These are phyloP conservation scores for Crithidia thermophila DNA, from an alignment of 208 protist genomes.

Conservation along the genomic window DNA sequence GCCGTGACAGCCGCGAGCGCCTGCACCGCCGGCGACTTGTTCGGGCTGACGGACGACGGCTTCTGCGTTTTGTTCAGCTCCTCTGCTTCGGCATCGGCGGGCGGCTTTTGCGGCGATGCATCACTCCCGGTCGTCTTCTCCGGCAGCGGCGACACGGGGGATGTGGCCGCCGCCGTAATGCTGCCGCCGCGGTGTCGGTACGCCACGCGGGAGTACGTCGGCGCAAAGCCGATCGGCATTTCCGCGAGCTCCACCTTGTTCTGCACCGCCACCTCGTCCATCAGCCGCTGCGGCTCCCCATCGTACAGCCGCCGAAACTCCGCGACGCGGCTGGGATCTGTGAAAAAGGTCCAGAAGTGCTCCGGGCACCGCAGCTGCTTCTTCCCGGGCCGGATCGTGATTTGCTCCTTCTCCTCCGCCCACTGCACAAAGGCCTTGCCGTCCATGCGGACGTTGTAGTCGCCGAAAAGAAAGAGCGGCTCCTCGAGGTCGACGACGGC, in stretches of 20 bases:
- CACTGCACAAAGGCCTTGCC: constrained; percentile 37
- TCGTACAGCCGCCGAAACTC: constrained; percentile 50
- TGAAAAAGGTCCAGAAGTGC: constrained; percentile 55
- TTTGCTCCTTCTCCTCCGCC: constrained; percentile 31
- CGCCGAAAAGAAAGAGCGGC: constrained; percentile 79
- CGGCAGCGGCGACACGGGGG: neutral
- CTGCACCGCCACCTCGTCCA: constrained; percentile 55
- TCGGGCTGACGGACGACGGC: neutral
- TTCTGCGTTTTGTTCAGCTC: constrained; percentile 1
- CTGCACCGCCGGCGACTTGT: neutral
- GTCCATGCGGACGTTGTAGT: constrained; percentile 79
- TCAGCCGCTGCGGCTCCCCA: constrained; percentile 45
- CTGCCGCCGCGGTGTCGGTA: constrained; percentile 9
- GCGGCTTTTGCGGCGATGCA: neutral
- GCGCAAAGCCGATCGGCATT: constrained; percentile 63
- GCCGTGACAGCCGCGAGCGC: neutral
- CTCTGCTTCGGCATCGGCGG: no score
- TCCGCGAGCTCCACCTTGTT: constrained; percentile 63
- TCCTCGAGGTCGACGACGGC: constrained; percentile 51
- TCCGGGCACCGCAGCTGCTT: constrained; percentile 60
- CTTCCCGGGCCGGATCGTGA: constrained; percentile 40
- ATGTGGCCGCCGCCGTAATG: neutral
- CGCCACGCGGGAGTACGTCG: constrained; percentile 62
- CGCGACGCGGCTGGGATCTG: constrained; percentile 7
- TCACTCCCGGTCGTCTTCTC: neutral